Conservation (phyloP, 2,329 filamentous ascomycete genomes). For the Xylariaceae sp. region DNA sequence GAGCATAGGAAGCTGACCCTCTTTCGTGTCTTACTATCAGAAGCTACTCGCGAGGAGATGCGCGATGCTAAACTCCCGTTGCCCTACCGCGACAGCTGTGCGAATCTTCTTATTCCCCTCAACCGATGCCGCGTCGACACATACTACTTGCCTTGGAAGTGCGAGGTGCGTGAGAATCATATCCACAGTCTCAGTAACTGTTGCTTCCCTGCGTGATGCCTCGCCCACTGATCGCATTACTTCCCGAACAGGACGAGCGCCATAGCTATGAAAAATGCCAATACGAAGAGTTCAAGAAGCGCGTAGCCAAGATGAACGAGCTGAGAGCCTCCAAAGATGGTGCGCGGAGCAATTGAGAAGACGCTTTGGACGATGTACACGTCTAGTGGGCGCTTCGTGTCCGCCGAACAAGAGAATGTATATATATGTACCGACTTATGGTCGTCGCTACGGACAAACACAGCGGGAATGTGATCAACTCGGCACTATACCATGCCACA, state of each 20-base stretch:
- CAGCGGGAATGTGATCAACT: too few species aligned
- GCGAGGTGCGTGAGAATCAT: conserved; percentile 73
- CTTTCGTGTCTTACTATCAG: conserved; percentile 46
- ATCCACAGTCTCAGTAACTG: too few species aligned
- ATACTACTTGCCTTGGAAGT: conserved; percentile 98
- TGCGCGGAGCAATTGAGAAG: conserved; percentile 84
- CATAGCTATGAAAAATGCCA: conserved; percentile 99
- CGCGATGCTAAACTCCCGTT: conserved; percentile 86
- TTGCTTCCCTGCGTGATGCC: neutral
- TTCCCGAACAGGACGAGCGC: conserved; percentile 75
- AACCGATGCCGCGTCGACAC: conserved; percentile 93
- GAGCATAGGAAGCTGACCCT: conserved; percentile 5
- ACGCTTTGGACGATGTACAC: too few species aligned
- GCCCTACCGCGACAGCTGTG: conserved; percentile 94
- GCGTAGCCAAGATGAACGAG: conserved; percentile 98
- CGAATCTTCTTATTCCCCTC: conserved; percentile 89
- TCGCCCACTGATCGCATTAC: neutral
- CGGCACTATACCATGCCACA: too few species aligned
- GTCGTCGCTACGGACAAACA: too few species aligned
- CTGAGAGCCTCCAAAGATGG: conserved; percentile 84
- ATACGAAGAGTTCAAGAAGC: conserved; percentile 98
- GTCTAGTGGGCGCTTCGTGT: too few species aligned
- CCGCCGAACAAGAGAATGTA: conserved; percentile 3
- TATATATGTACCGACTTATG: too few species aligned
- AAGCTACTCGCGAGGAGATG: conserved; percentile 90